Conservation (phyloP, 805 yeast genomes). For the Barnettozyma sp. region DNA sequence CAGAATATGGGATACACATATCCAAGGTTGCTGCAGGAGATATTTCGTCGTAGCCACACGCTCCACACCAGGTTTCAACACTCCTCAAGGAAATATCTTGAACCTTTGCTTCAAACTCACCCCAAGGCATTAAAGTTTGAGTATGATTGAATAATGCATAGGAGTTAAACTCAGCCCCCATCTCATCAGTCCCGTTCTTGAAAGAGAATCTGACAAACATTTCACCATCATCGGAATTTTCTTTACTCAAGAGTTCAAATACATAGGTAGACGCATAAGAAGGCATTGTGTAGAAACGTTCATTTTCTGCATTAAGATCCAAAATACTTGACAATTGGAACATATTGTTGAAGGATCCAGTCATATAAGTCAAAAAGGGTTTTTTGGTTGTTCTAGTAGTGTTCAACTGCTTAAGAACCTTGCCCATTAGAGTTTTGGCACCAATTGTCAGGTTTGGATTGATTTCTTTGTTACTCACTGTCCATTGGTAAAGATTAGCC, state of each 20-base stretch:
- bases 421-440: constrained; percentile 35
- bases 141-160: constrained; percentile 34
- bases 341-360: constrained; percentile 41
- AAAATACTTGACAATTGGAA: constrained; percentile 33
- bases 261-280: constrained; percentile 39
- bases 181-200: constrained; percentile 38
- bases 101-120: constrained; percentile 28
- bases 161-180: constrained; percentile 24
- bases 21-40: constrained; percentile 17
- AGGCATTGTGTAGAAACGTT: constrained; percentile 40
- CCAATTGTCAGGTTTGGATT: constrained; percentile 32
- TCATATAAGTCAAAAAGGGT: constrained; percentile 36
- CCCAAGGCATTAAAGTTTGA: constrained; percentile 30
- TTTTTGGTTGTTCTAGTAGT: constrained; percentile 29
- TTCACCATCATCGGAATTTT: constrained; percentile 14
- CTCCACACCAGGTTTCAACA: constrained; percentile 34
- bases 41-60: constrained; percentile 27
- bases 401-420: constrained; percentile 30
- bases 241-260: constrained; percentile 36
- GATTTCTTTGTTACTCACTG: constrained; percentile 25
- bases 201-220: constrained; percentile 37
- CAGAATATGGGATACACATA: constrained; percentile 31
- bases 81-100: constrained; percentile 23
- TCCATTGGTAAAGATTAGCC: constrained; percentile 36
- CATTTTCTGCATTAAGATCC: constrained; percentile 28